Percentiles rank a stretch among this genome's conserved stretches.
Evolutionary conservation across 1,139 yeast genomes (phyloP).

Genomic region (Dujonia santamariae): DNA sequence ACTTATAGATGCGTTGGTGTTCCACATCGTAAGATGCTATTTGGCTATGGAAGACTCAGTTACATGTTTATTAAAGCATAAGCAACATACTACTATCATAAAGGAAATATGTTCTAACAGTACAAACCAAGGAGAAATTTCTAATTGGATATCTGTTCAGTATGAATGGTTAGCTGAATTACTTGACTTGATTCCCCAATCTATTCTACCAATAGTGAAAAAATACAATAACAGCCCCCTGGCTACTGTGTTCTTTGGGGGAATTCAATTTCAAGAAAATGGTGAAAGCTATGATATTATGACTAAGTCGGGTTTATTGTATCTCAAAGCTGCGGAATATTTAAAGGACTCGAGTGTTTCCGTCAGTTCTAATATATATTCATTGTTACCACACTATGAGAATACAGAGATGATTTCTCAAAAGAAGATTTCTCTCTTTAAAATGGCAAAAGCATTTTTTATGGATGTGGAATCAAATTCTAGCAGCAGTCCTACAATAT

Average conservation of each 20-base stretch:
- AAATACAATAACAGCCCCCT: conserved; percentile 8
- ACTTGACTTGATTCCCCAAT: conserved; percentile 41
- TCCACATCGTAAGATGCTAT: conserved; percentile 61
- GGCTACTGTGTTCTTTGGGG: conserved; percentile 29
- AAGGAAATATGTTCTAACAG: conserved; percentile 9
- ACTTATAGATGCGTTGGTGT: conserved; percentile 57
- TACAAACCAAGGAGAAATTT: conserved; percentile 8
- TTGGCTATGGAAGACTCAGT: conserved; percentile 61
- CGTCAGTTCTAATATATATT: background rate
- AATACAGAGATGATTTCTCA: background rate
- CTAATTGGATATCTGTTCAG: conserved; percentile 43
- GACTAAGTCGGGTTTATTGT: conserved; percentile 29
- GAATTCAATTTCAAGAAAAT: conserved; percentile 27
- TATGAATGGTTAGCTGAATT: conserved; percentile 59
- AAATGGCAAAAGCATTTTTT: conserved; percentile 11
- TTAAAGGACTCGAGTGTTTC: conserved; percentile 10
- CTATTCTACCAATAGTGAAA: conserved; percentile 18
- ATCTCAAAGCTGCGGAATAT: conserved; percentile 23
- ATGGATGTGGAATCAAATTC: conserved; percentile 1
- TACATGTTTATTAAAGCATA: conserved; percentile 60
- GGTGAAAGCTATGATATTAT: conserved; percentile 19
- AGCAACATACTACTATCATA: conserved; percentile 54
- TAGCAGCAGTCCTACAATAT: too few species aligned
- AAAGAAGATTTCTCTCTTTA: conserved; percentile 4
- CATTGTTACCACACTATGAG: conserved; percentile 1